Percentiles rank a stretch among this genome's conserved stretches.
phyloP scores from a whole-genome alignment of 2,329 filamentous ascomycete genomes.

The Neofusicoccum cordaticola region DNA sequence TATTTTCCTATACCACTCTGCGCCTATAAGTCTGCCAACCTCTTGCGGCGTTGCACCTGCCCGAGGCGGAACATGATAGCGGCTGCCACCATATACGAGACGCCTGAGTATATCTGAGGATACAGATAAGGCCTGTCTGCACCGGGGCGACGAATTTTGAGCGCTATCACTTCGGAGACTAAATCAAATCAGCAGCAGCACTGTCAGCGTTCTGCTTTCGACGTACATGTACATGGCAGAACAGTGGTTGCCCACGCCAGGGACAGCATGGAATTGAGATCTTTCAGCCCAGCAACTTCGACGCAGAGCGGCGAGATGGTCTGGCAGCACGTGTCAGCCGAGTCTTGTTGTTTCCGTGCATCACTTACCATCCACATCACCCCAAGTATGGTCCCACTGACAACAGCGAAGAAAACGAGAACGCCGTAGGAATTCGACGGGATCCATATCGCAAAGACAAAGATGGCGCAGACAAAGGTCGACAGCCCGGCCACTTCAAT shows the following conservation, averaged over 20 bases:
- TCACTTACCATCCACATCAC: conserved; percentile 47
- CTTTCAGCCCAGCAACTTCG: conserved; percentile 40
- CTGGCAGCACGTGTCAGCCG: conserved; percentile 19
- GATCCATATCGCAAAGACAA: conserved; percentile 47
- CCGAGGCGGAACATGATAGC: conserved; percentile 30
- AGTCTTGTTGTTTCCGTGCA: background rate
- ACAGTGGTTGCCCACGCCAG: conserved; percentile 38
- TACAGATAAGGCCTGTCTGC: conserved; percentile 34
- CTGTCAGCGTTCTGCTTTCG: background rate
- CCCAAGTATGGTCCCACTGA: conserved; percentile 46
- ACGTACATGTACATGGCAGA: conserved; percentile 36
- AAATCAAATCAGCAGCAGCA: background rate
- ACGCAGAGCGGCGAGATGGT: conserved; percentile 41
- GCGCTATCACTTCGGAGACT: conserved; percentile 42
- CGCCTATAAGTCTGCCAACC: background rate
- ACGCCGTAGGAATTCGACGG: conserved; percentile 43
- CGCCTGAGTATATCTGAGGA: conserved; percentile 39
- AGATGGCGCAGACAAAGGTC: conserved; percentile 32
- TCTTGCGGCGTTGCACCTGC: background rate
- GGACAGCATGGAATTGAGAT: conserved; percentile 41
- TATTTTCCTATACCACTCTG: background rate
- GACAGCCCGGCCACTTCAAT: conserved; percentile 41
- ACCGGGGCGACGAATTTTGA: conserved; percentile 36
- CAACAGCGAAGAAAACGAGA: conserved; percentile 43
- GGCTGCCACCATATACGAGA: conserved; percentile 35